A percentile compares a stretch with the other conserved stretches of the same genome.
Evolutionary conservation across 2,329 filamentous ascomycete genomes (phyloP).

Genomic region (Neonectria coccinea): DNA sequence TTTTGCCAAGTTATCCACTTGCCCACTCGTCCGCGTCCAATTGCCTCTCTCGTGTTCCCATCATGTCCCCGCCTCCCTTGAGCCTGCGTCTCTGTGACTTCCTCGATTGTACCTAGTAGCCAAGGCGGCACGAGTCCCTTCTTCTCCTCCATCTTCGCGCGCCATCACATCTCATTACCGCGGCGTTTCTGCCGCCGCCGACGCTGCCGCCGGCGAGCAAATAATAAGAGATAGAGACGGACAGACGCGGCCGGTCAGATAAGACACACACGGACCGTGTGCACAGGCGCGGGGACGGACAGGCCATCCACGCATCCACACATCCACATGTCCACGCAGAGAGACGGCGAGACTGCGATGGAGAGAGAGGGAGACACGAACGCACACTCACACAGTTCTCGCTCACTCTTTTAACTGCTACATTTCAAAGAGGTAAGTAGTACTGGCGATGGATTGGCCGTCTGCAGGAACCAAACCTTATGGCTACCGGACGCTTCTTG

Average conservation of each 20-base stretch:
- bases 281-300: conserved; percentile 4
- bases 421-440: neutral
- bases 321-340: neutral
- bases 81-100: conserved; percentile 4
- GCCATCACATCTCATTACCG: conserved; percentile 11
- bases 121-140: neutral
- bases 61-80: conserved; percentile 14
- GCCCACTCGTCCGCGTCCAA: conserved; percentile 11
- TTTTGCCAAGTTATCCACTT: neutral
- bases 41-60: conserved; percentile 10
- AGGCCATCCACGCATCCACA: neutral
- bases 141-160: conserved; percentile 2
- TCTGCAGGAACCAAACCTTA: conserved; percentile 24
- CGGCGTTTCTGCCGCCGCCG: conserved; percentile 23
- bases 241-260: neutral
- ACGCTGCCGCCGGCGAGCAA: conserved; percentile 9
- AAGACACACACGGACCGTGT: conserved; percentile 16
- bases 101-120: neutral
- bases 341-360: neutral
- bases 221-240: neutral
- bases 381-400: conserved; percentile 1
- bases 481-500: conserved; percentile 10
- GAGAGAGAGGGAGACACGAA: neutral
- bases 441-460: neutral
- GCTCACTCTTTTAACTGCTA: neutral